Base-by-base conservation (phyloP, 768 basidiomycete species). In the Calocybe indica region DNA sequence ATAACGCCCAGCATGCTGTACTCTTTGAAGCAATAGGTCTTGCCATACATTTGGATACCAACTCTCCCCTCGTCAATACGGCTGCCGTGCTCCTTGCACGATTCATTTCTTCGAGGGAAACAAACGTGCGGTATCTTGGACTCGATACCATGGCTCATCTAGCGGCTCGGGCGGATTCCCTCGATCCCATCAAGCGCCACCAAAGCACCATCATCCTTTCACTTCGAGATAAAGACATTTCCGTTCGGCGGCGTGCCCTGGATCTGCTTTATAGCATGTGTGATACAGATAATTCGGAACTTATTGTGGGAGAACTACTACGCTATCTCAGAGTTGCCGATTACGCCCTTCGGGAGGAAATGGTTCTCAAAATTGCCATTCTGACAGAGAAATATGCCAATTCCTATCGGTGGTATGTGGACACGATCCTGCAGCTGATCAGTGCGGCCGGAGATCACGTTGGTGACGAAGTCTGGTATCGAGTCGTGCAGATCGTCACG, bases 211-310 rank as follows among this genome's bases (percentile, higher is more conserved):
- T 99, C 64, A 95, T 97, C 49, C 70, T 91, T 33, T 92, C 91
- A 7, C 78, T 99, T 13, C 84, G 94, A 36, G 96, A 99, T 71
- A 92, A 94, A 60, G 96, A 99, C 62, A 96, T 99, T 51, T 94
- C 92, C 15, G 94, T 99, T 40, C 82, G 96, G 32, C 75, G 96
- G 46, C 79, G 96, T 43, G 96, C 93, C 8, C 75, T 99, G 50
- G 96, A 99, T 67, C 75, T 99, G 44, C 76, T 99, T 7, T 98
- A 98, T 68, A 95, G 92, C 69, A 99, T 99, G 96, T 98, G 96
- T 65, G 96, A 99, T 62, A 76, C 85, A n/a, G 87, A 90, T 59
- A 99, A 97, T 66, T 91, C 95, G 5, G 93, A 96, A 62, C 71
- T 90, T 52, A 93, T 98, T 58, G 96, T 99, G 32, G 94, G 88